Evolutionary conservation across 106 monocot species (phyloP), one percentile per base, ranked within the genome.

Genomic region (Amphibolis antarctica): DNA sequence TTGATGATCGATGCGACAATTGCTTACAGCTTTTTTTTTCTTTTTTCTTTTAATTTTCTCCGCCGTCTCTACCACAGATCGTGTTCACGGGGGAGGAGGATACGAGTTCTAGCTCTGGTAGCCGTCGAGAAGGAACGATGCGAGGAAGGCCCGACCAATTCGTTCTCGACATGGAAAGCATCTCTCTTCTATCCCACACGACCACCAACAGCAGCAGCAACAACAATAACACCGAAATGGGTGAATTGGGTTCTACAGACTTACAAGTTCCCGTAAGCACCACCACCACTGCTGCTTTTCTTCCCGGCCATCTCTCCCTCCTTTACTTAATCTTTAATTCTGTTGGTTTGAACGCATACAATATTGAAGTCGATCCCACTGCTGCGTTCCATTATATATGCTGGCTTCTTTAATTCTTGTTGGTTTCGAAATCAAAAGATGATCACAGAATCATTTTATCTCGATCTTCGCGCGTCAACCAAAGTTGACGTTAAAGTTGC

Each of bases 131-230:
- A 43, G 60, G 29, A 22, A 57, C 15, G 15, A 5, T 15, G 4
- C 57, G 17, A 28, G 28, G 29, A 57, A 57, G 26, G 26, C 29
- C 24, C 4, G 60, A 61, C 43, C 43, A 30, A 36, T 11, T 21
- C 3, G 60, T 61, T 61, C 60, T 61, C 0, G 42, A 61, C 60
- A 42, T 61, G 36, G 60, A 61, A 42, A 42, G 21, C 44, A 10
- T 61, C 4, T 44, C 42, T 61, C 60, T 61, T 43, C 11, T n/a
- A 20, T 5, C 3, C n/a, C 19, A 42, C 22, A 63, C 0, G 6
- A 26, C 3, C 44, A 46, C 0, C 59, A 60, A 0, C 60, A 47
- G 0, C 22, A 47, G 7, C 63, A 47, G 17, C 3, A 44, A 46
- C 7, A 26, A 24, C 9, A n/a, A n/a, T n/a, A n/a, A n/a, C n/a